These are phyloP conservation scores for Martiniozyma asiatica DNA, from an alignment of 1,139 yeast genomes.

Conservation along the genomic window DNA sequence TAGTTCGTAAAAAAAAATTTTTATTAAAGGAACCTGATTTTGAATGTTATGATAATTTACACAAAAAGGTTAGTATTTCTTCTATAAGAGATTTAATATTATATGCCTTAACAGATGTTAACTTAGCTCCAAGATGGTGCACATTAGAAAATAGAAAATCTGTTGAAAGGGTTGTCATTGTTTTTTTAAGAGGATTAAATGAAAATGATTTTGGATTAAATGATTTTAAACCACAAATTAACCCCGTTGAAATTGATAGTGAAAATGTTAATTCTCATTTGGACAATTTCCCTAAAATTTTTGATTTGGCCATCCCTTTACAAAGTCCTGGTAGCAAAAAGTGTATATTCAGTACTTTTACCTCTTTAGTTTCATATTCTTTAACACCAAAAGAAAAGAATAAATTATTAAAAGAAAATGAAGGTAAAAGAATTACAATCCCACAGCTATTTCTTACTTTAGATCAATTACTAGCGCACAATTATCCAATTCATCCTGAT, in stretches of 20 bases:
- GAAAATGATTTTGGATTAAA: conserved; percentile 29
- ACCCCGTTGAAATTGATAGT: conserved; percentile 9
- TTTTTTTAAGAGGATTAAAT: conserved; percentile 59
- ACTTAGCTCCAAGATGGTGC: conserved; percentile 31
- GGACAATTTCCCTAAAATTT: conserved; percentile 28
- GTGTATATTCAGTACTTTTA: conserved; percentile 39
- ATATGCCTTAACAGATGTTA: conserved; percentile 31
- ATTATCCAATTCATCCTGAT: conserved; percentile 42
- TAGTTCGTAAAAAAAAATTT: conserved; percentile 25
- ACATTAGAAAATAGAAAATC: conserved; percentile 30
- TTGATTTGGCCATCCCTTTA: conserved; percentile 32
- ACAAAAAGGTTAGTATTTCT: conserved; percentile 25
- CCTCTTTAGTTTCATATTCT: conserved; percentile 44
- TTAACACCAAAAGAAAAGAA: conserved; percentile 44
- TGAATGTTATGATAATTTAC: conserved; percentile 11
- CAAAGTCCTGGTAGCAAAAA: conserved; percentile 54
- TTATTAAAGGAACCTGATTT: conserved; percentile 20
- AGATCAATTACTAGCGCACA: conserved; percentile 33
- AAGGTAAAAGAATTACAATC: conserved; percentile 31
- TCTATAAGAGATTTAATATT: conserved; percentile 44
- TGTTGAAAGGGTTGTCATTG: conserved; percentile 42
- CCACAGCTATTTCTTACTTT: conserved; percentile 39
- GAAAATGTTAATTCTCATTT: conserved; percentile 22
- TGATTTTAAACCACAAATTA: conserved; percentile 6
- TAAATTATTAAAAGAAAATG: conserved; percentile 25